Conservation (phyloP, 75 land plant species). For the Selaginella moellendorffii region DNA sequence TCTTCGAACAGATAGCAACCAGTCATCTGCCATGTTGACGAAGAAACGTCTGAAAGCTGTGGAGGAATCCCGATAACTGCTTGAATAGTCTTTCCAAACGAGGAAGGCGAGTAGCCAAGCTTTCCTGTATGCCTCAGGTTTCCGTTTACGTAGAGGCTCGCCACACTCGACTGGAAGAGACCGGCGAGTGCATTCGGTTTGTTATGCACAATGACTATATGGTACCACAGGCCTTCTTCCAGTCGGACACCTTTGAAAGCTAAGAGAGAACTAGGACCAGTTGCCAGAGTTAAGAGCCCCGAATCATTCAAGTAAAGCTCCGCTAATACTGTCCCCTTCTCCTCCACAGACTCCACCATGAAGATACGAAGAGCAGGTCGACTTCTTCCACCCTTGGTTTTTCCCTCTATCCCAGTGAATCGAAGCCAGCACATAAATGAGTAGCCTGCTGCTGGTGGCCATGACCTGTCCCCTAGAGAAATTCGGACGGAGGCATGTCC, state of each 20-base stretch:
- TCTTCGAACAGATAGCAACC: slow-evolving; percentile 92
- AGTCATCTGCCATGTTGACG: slow-evolving; percentile 64
- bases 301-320: slow-evolving; percentile 73
- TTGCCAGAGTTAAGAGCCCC: slow-evolving; percentile 72
- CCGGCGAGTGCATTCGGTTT: slow-evolving; percentile 98
- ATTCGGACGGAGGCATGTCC: slow-evolving; percentile 90
- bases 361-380: slow-evolving; percentile 48
- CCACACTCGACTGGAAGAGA: slow-evolving; percentile 89
- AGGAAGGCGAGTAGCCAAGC: slow-evolving; percentile 83
- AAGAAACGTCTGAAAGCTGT: slow-evolving; percentile 37
- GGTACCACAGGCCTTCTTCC: slow-evolving; percentile 89
- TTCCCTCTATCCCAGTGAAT: slow-evolving; percentile 7
- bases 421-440: slow-evolving; percentile 98
- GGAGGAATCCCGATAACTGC: slow-evolving; percentile 57
- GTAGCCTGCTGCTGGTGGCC: slow-evolving; percentile 98
- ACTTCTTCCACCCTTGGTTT: slow-evolving; percentile 4
- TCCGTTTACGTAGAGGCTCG: slow-evolving; percentile 82
- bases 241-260: slow-evolving; percentile 61
- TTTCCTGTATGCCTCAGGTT: slow-evolving; percentile 82
- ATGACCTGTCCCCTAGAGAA: slow-evolving; percentile 81
- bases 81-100: slow-evolving; percentile 72
- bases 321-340: slow-evolving; percentile 43
- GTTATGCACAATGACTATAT: slow-evolving; percentile 87
- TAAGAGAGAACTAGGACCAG: slow-evolving; percentile 58
- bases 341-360: slow-evolving; percentile 75